A percentile compares a stretch with the other conserved stretches of the same genome.
These are phyloP conservation scores for Penicillium robsamsonii DNA, from an alignment of 495 filamentous ascomycete species.

Conservation along the genomic window DNA sequence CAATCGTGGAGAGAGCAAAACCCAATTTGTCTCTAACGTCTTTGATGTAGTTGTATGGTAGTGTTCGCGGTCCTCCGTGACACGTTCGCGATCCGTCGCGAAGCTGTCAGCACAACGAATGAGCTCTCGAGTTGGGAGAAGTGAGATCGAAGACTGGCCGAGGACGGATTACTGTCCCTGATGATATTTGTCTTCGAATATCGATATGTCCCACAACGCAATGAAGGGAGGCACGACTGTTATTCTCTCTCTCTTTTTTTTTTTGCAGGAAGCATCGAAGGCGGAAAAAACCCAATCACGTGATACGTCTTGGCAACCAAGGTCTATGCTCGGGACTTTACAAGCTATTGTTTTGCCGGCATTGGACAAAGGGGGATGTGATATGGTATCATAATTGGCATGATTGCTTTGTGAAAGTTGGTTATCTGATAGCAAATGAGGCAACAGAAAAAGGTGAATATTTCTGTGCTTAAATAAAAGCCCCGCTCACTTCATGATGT, in stretches of 20 bases:
- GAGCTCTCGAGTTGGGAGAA: background rate
- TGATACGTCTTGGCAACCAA: conserved; percentile 2
- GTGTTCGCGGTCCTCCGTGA: conserved; percentile 20
- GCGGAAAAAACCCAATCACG: conserved; percentile 11
- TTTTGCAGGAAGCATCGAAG: conserved; percentile 8
- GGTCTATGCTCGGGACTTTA: background rate
- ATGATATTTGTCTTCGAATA: conserved; percentile 1
- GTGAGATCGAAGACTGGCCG: background rate
- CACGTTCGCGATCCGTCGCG: conserved; percentile 29
- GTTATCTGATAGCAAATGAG: background rate
- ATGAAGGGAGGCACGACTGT: conserved; percentile 3
- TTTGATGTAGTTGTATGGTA: conserved; percentile 6
- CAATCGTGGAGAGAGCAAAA: conserved; percentile 7
- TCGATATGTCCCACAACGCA: conserved; percentile 3
- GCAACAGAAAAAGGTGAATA: background rate
- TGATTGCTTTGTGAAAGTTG: background rate
- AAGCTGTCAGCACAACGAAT: conserved; percentile 10
- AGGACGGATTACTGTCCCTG: background rate
- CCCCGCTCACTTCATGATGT: background rate
- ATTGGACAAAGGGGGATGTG: conserved; percentile 1
- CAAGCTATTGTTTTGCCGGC: background rate
- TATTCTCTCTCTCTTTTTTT: conserved; percentile 6
- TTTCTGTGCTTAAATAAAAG: background rate
- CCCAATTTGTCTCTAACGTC: conserved; percentile 12
- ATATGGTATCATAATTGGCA: background rate